phyloP scores from a whole-genome alignment of 169 alveolate genomes.

The Plasmodium vivax region DNA sequence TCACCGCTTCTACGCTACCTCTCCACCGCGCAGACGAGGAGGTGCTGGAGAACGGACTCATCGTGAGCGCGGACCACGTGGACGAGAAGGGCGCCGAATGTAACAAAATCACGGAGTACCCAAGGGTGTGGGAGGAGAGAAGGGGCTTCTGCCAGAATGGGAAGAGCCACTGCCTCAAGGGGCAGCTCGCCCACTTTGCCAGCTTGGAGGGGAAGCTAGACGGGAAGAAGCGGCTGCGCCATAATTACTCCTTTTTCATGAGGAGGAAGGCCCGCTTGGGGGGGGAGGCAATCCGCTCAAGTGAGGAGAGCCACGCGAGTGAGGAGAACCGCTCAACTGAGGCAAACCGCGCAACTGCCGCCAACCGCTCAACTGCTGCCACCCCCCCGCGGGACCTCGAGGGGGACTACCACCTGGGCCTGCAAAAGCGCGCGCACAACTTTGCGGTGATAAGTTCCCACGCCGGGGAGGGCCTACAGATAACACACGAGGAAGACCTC shows the following conservation, averaged over 20 bases:
- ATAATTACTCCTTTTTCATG: slow-evolving; percentile 39
- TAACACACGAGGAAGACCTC: not conserved
- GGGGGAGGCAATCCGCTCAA: not conserved
- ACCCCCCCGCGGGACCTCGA: not conserved
- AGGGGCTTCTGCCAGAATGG: slow-evolving; percentile 18
- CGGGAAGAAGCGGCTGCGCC: not conserved
- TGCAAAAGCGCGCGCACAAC: slow-evolving; percentile 19
- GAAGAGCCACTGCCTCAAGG: slow-evolving; percentile 14
- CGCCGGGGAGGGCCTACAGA: slow-evolving; percentile 10
- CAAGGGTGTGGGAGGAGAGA: slow-evolving; percentile 9
- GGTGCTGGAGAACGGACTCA: slow-evolving; percentile 10
- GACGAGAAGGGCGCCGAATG: slow-evolving; percentile 32
- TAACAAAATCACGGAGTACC: slow-evolving; percentile 20
- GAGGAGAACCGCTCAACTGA: too few relatives aligned
- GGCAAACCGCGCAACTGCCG: too few relatives aligned
- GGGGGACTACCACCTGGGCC: slow-evolving; percentile 19
- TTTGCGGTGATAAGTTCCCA: slow-evolving; percentile 13
- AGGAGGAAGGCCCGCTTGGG: not conserved
- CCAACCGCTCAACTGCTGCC: not conserved
- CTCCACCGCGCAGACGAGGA: not conserved
- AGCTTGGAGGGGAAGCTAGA: slow-evolving; percentile 5
- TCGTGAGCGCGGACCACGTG: slow-evolving; percentile 9
- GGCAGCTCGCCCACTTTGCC: slow-evolving; percentile 14
- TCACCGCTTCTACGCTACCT: not conserved
- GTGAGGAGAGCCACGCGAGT: not conserved